Conservation (phyloP, 768 basidiomycete genomes). For the Sarcodon aspratus region DNA sequence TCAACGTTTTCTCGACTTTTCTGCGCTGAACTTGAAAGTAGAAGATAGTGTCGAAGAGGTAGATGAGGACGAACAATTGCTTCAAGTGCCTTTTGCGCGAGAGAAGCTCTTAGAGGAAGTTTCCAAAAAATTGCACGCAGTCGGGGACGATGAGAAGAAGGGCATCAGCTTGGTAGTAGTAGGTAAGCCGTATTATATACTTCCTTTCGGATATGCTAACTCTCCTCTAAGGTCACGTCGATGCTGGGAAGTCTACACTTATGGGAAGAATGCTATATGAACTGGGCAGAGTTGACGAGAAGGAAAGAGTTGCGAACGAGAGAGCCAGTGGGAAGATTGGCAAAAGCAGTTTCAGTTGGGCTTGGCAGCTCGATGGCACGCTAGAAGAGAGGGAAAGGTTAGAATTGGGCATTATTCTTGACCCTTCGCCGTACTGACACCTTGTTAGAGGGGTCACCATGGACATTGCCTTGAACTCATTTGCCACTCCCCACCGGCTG, state of each 20-base stretch:
- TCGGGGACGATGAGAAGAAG: slow-evolving; percentile 45
- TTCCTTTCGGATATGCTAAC: neutral
- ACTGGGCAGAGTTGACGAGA: slow-evolving; percentile 79
- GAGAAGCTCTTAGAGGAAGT: slow-evolving; percentile 85
- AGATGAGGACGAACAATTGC: slow-evolving; percentile 35
- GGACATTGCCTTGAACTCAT: slow-evolving; percentile 83
- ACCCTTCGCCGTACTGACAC: neutral
- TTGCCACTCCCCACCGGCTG: slow-evolving; percentile 60
- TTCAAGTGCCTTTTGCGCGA: slow-evolving; percentile 55
- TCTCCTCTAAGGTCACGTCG: slow-evolving; percentile 72
- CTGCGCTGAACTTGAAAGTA: slow-evolving; percentile 54
- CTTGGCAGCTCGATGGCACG: slow-evolving; percentile 93
- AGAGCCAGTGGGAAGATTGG: slow-evolving; percentile 82
- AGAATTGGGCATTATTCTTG: no score
- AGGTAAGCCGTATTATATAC: slow-evolving; percentile 34
- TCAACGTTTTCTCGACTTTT: slow-evolving; percentile 59
- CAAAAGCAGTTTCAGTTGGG: slow-evolving; percentile 95
- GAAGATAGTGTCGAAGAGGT: slow-evolving; percentile 24
- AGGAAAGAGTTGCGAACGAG: slow-evolving; percentile 74
- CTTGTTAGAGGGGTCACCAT: slow-evolving; percentile 85
- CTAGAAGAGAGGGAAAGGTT: slow-evolving; percentile 89
- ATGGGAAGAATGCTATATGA: slow-evolving; percentile 95
- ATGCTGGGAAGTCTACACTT: slow-evolving; percentile 96
- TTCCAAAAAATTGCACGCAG: slow-evolving; percentile 32
- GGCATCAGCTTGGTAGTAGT: slow-evolving; percentile 84